A percentile compares a stretch with the other conserved stretches of the same genome.
These are phyloP conservation scores for Candida vaughaniae DNA, from an alignment of 805 yeast genomes.

Conservation along the genomic window DNA sequence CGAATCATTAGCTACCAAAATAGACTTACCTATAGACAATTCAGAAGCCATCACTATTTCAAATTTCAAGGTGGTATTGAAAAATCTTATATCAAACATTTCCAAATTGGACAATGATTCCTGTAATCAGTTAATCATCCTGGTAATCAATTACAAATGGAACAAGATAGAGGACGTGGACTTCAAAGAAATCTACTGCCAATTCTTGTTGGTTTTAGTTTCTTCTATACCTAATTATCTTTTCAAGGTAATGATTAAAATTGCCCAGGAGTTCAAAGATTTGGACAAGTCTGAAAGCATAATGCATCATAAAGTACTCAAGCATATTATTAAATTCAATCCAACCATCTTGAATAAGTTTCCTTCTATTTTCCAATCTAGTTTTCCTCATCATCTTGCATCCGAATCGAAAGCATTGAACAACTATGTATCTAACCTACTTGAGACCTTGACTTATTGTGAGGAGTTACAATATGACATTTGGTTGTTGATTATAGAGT, in stretches of 20 bases:
- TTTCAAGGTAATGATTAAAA: constrained; percentile 69
- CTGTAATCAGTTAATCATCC: constrained; percentile 53
- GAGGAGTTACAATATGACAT: constrained; percentile 69
- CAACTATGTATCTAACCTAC: constrained; percentile 65
- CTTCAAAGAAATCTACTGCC: constrained; percentile 45
- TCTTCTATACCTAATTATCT: constrained; percentile 90
- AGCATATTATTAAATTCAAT: constrained; percentile 63
- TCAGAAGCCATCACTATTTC: constrained; percentile 53
- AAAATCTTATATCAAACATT: constrained; percentile 60
- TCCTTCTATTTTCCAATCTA: constrained; percentile 52
- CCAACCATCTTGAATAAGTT: constrained; percentile 79
- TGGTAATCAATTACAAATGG: constrained; percentile 69
- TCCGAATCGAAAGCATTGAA: constrained; percentile 52
- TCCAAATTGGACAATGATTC: constrained; percentile 62
- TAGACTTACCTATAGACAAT: constrained; percentile 51
- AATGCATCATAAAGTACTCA: constrained; percentile 58
- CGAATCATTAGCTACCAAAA: constrained; percentile 58
- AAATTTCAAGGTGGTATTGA: constrained; percentile 56
- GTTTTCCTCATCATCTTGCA: constrained; percentile 77
- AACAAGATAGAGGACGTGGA: constrained; percentile 31
- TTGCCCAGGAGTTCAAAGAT: constrained; percentile 60
- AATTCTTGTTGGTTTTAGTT: constrained; percentile 73
- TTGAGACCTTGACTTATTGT: constrained; percentile 64
- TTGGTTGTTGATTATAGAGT: constrained; percentile 81
- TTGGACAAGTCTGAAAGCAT: constrained; percentile 5